Evolutionary conservation across 441 rosid species (phyloP).

Genomic region (Gossypium laxum): DNA sequence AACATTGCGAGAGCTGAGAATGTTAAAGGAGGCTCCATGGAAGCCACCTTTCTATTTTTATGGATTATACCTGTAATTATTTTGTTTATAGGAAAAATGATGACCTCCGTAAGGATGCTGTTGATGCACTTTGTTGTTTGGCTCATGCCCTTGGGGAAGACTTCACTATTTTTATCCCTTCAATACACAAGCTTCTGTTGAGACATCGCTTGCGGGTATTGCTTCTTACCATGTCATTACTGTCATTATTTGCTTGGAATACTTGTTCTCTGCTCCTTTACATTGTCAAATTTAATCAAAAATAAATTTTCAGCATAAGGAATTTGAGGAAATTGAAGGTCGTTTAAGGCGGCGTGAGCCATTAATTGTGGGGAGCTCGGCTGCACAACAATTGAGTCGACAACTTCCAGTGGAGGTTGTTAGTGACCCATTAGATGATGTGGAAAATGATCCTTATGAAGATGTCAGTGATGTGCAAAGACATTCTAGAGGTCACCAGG

Average conservation of each 20-base stretch:
- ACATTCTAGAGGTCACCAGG: constrained; percentile 64
- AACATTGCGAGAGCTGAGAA: neutral
- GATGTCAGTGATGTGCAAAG: constrained; percentile 58
- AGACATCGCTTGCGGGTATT: constrained; percentile 68
- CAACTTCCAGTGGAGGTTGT: constrained; percentile 76
- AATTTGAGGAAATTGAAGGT: constrained; percentile 89
- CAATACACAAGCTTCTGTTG: constrained; percentile 78
- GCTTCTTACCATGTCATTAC: constrained; percentile 6
- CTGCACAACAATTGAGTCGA: constrained; percentile 70
- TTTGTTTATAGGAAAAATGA: constrained; percentile 59
- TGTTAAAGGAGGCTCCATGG: neutral
- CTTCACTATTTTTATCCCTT: constrained; percentile 86
- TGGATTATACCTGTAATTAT: neutral
- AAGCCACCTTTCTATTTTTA: constrained; percentile 7
- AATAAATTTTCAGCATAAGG: constrained; percentile 69
- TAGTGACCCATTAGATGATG: constrained; percentile 73
- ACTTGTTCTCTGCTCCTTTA: neutral
- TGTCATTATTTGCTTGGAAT: neutral
- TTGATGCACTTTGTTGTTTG: constrained; percentile 94
- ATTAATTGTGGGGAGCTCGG: constrained; percentile 62
- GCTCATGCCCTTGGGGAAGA: constrained; percentile 98
- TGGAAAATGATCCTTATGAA: constrained; percentile 79
- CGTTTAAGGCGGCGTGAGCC: constrained; percentile 78
- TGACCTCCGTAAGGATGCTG: constrained; percentile 90
- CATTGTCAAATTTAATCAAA: neutral